Evolutionary conservation across 1,139 yeast species (phyloP), one percentile per base, ranked within the genome.

Genomic region (Geotrichum reessii): DNA sequence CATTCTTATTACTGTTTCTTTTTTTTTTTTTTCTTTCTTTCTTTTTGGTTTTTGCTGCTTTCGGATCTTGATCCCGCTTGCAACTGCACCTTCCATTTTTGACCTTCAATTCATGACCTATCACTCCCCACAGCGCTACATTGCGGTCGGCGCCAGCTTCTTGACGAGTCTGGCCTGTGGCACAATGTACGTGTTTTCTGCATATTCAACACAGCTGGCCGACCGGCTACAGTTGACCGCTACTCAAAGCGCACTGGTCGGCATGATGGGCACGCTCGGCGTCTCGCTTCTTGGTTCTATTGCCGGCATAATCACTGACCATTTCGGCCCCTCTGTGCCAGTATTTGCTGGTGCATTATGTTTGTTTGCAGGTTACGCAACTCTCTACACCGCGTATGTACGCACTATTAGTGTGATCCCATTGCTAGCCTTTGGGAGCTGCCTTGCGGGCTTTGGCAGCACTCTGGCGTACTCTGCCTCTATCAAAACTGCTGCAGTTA

Each of bases 161-260:
- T 21, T 50, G 11, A 50, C 58, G 5, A 50, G 58, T 47, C 72
- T 83, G 54, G 81, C 79, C 47, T 69, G 85, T 66, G 86, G 86
- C 11, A 82, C 86, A 1, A 73, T 81, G 63, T 83, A 83, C 67
- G 74, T 82, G 53, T 83, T 81, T 67, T 80, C 84, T 24, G 82
- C 84, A 2, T 83, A 82, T 65, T 80, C 84, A 57, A 85, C 87
- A 3, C 87, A 83, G 65, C 74, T 82, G 59, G 86, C 87, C 4
- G 75, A 72, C 56, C 74, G 75, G 53, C 73, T 83, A 52, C 74
- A 73, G 28, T 77, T 83, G 60, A 70, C 82, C 1, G 86, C 83
- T 8, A 78, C 85, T 0, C 80, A 82, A 62, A 72, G 83, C 19
- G 79, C 84, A 14, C 70, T 77, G 19, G 78, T 83, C 8, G 86